Base-by-base conservation (phyloP, 1,284 basidiomycete species). In the Ustilago bromivora region DNA sequence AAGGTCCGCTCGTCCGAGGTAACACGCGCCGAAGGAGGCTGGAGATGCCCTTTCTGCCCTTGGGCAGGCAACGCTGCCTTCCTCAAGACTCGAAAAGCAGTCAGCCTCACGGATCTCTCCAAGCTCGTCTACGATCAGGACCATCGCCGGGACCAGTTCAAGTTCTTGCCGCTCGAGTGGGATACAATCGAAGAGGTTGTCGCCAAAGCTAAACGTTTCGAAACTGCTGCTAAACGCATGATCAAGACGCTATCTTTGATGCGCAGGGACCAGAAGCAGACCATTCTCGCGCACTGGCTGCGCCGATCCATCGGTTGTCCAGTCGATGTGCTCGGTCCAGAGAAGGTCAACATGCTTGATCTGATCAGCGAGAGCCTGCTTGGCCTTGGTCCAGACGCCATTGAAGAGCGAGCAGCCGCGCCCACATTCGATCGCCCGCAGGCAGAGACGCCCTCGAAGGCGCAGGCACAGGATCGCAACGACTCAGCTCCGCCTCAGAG, bases 31-130 rank as follows among this genome's bases (percentile, higher is more conserved):
- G 71, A 64, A 28, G 57, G 62, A 31, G 61, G 57, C 35, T 85
- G 80, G 80, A 47, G 36, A 2, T 85, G 84, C 46, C 76, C 72
- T 17, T 75, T 85, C 67, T 85, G 84, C 57, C 74, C 78, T 11
- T 73, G 67, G 64, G 43, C 41, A 54, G 60, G 52, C 51, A 54
- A 36, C 23, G 40, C 65, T 13, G 35, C 61, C 9, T 54, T 73
- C 52, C 60, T 72, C 61, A 76, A 73, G 53, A 53, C 11, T n/a
- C 70, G 70, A 46, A 71, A 63, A 23, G 59, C 74, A 0, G 54
- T 77, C 52, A 63, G 54, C 57, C 52, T 72, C 12, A 54, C 51
- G 17, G 63, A 70, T 17, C 62, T 77, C 12, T 66, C 74, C n/a
- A 76, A 69, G 63, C 67, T 76, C 32, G 74, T 76, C 11, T 72